phyloP scores from a whole-genome alignment of 2,329 filamentous ascomycete species.

The Penicillium sp. region DNA sequence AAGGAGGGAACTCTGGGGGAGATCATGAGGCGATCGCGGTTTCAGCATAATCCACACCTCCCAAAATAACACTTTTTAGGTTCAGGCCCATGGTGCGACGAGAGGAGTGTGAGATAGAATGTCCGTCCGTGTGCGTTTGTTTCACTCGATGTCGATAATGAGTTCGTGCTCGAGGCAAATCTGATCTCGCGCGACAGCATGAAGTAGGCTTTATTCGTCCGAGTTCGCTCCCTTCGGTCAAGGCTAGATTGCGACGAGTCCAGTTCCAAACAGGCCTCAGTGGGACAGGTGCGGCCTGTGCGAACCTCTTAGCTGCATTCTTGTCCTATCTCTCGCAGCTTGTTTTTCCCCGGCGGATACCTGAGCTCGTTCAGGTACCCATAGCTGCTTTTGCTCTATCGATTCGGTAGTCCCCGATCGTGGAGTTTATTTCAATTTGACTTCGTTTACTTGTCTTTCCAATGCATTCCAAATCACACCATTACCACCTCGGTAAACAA shows the following conservation, averaged over 20 bases:
- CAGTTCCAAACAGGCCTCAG: slow-evolving; percentile 7
- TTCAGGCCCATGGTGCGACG: slow-evolving; percentile 9
- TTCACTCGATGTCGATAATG: neutral
- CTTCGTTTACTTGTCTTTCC: neutral
- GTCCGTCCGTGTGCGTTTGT: neutral
- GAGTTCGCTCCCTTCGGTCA: neutral
- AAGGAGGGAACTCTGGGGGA: neutral
- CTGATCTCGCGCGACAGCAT: neutral
- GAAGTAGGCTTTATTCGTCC: neutral
- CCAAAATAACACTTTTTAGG: slow-evolving; percentile 2
- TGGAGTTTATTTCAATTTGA: neutral
- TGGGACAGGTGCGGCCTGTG: slow-evolving; percentile 1
- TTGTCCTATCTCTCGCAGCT: neutral
- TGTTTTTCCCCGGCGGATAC: neutral
- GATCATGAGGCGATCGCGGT: slow-evolving; percentile 18
- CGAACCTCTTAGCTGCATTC: neutral
- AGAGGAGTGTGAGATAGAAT: slow-evolving; percentile 9
- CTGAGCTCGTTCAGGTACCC: neutral
- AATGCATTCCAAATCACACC: neutral
- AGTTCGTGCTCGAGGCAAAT: neutral
- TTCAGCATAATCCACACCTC: slow-evolving; percentile 11
- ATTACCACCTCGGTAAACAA: neutral
- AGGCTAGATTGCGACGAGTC: slow-evolving; percentile 9
- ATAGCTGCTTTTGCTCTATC: neutral
- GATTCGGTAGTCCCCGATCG: neutral